phyloP scores from a whole-genome alignment of 345 rosid genomes.

The Melaleuca quinquenervia region DNA sequence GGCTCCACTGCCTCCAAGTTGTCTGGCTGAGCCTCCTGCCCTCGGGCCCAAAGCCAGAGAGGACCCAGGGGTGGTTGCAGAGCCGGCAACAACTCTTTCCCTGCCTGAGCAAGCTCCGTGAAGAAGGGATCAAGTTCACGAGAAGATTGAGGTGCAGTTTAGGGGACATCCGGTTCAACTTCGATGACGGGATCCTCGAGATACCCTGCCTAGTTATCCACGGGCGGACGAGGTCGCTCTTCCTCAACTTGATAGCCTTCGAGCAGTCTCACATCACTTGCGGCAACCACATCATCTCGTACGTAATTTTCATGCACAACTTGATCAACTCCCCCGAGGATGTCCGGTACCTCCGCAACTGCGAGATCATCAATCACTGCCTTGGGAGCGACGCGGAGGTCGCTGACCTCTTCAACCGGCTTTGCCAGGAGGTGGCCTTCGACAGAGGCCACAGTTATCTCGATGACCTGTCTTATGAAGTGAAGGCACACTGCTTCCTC shows the following conservation, averaged over 20 bases:
- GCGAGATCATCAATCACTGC: constrained; percentile 72
- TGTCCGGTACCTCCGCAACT: constrained; percentile 63
- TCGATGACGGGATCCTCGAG: constrained; percentile 48
- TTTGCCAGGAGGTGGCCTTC: constrained; percentile 79
- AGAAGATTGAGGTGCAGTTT: constrained; percentile 38
- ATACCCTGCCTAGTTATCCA: constrained; percentile 72
- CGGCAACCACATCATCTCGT: constrained; percentile 65
- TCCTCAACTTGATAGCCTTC: constrained; percentile 72
- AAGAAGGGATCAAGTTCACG: constrained; percentile 58
- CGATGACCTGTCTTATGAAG: constrained; percentile 44
- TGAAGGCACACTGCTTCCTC: constrained; percentile 54
- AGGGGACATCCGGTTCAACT: constrained; percentile 72
- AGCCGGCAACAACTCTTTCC: constrained; percentile 59
- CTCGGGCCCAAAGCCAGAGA: constrained; percentile 30
- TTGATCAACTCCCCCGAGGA: constrained; percentile 70
- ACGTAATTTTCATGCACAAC: constrained; percentile 81
- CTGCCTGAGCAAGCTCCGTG: constrained; percentile 56
- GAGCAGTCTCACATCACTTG: constrained; percentile 72
- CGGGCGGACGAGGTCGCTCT: constrained; percentile 82
- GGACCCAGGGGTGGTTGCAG: constrained; percentile 45
- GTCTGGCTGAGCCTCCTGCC: constrained; percentile 47
- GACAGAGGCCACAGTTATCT: constrained; percentile 61
- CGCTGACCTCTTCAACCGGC: constrained; percentile 72
- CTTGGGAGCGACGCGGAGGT: constrained; percentile 82
- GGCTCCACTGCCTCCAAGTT: constrained; percentile 62